phyloP scores from a whole-genome alignment of 179 eudicot genomes.

The Gypsophila paniculata region DNA sequence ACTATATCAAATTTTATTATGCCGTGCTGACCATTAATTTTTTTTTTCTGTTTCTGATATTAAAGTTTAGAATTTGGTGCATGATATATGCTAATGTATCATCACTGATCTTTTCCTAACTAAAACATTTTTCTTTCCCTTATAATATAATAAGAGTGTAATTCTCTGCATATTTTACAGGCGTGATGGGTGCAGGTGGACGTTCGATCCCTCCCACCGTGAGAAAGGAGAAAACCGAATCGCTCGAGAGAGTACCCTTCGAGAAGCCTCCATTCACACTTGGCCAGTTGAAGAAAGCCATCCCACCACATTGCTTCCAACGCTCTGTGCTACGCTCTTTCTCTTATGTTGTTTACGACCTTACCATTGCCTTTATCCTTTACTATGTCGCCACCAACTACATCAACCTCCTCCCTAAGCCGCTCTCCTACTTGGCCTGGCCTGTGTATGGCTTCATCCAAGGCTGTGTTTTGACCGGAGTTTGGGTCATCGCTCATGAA shows the following conservation, averaged over 20 bases:
- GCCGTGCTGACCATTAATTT: not conserved
- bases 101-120: not conserved
- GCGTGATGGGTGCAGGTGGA: conserved; percentile 58
- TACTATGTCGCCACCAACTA: conserved; percentile 55
- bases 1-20: not conserved
- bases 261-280: conserved; percentile 66
- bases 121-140: not conserved
- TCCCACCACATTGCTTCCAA: conserved; percentile 78
- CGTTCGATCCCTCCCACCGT: conserved; percentile 35
- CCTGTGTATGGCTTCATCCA: conserved; percentile 46
- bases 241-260: conserved; percentile 37
- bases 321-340: conserved; percentile 62
- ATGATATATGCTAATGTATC: no score
- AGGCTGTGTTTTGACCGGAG: conserved; percentile 63
- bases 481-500: conserved; percentile 83
- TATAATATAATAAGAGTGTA: not conserved
- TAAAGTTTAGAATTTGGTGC: not conserved
- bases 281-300: conserved; percentile 57
- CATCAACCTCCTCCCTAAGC: conserved; percentile 50
- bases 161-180: conserved; percentile 23
- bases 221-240: conserved; percentile 30
- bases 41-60: not conserved
- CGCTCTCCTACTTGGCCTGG: conserved; percentile 51
- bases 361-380: conserved; percentile 46
- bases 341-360: conserved; percentile 54